Evolutionary conservation across 768 basidiomycete genomes (phyloP).

Genomic region (Amanita fuliginea): DNA sequence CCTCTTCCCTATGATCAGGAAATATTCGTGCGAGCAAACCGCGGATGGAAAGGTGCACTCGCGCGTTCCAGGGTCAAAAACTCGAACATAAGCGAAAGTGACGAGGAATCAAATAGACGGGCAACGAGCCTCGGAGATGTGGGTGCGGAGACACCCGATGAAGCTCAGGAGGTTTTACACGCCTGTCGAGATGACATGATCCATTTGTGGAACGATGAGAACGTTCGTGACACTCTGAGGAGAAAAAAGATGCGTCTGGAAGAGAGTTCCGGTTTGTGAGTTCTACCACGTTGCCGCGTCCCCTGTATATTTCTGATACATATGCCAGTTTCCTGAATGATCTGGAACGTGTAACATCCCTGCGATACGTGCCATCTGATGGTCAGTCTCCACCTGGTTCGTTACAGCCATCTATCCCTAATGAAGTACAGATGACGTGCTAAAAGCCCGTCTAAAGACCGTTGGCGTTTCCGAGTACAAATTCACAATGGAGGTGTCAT

Average conservation of each 20-base stretch:
- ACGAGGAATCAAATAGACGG: slow-evolving; percentile 14
- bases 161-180: slow-evolving; percentile 48
- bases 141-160: slow-evolving; percentile 38
- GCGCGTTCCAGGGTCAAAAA: slow-evolving; percentile 30
- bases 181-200: slow-evolving; percentile 55
- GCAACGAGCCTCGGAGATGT: slow-evolving; percentile 35
- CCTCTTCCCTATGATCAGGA: slow-evolving; percentile 27
- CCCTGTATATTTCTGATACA: slow-evolving; percentile 3
- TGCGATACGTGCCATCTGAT: slow-evolving; percentile 57
- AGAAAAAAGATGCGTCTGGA: slow-evolving; percentile 53
- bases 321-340: slow-evolving; percentile 55
- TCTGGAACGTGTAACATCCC: slow-evolving; percentile 51
- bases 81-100: slow-evolving; percentile 11
- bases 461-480: slow-evolving; percentile 74
- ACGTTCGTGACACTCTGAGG: slow-evolving; percentile 42
- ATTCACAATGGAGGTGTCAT: slow-evolving; percentile 61
- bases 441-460: slow-evolving; percentile 66
- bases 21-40: slow-evolving; percentile 53
- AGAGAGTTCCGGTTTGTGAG: slow-evolving; percentile 69
- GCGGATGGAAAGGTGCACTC: slow-evolving; percentile 53
- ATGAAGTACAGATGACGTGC: slow-evolving; percentile 47
- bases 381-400: slow-evolving; percentile 25
- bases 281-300: slow-evolving; percentile 12
- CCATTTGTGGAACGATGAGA: slow-evolving; percentile 54
- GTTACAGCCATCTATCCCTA: neutral